Base-by-base conservation (phyloP, 305 asterid species). In the Stenogyne calaminthoides region DNA sequence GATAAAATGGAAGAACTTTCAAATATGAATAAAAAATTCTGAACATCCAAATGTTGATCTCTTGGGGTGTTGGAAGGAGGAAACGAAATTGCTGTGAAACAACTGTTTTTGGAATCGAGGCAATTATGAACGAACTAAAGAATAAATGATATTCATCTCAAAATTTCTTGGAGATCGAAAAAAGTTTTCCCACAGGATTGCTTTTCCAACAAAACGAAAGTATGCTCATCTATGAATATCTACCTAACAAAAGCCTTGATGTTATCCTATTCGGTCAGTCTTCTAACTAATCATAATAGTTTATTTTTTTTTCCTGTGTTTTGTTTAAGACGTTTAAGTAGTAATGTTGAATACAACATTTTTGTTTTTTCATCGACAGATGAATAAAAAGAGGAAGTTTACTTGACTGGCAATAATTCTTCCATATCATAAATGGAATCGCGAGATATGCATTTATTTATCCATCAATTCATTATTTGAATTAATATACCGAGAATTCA, bases 391-490 rank as follows among this genome's bases (percentile, higher is more conserved):
- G 51, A 16, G 51, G 79, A 7, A 7, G 1, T 7, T 14, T 57
- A 29, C 82, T 78, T 29, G 82, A 69, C 20, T 78, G 82, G 82
- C 72, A 7, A n/a, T 74, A 62, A 6, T 76, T 79, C 25, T 36
- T 73, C 20, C 11, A 57, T 19, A 74, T 78, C 29, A 78, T 78
- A 56, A 78, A 69, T 37, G 82, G 82, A 32, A 64, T 69, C 2
- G 82, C 76, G 0, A 63, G 82, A 20, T 79, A n/a, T 79, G 44
- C 82, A 74, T 14, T 12, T 78, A 60, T 78, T 74, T 69, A 79
- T 78, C 22, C 82, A 78, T 57, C 82, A 74, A 78, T 69, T 78
- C 82, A 1, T 64, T 65, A 12, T 15, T 78, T 72, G 77, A 59
- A 77, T 71, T n/a, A 70, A 70, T 76, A 8, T 76, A 74, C n/a